Evolutionary conservation across 2,329 filamentous ascomycete genomes (phyloP), one percentile per base, ranked within the genome.

Genomic region (Lasiodiplodia sp.): DNA sequence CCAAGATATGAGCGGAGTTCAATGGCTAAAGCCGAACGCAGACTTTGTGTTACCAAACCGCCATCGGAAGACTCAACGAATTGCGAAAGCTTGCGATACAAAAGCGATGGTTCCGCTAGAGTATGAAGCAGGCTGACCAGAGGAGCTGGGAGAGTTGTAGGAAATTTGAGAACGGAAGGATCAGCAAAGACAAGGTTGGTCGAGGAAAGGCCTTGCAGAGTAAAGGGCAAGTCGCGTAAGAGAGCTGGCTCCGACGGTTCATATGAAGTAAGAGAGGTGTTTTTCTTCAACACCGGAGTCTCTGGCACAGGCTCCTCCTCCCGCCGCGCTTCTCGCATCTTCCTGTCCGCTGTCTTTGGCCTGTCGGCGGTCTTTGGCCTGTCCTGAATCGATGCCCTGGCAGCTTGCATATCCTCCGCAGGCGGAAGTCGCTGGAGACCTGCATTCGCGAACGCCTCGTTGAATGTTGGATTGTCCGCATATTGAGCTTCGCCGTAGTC

Each of bases 1-100:
- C 92, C 92, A 31, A 99, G 84, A 76, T 99, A 99, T 4, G 94
- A 93, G 57, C 94, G 89, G 49, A 99, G 84, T 79, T 99, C 95
- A 56, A 88, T 87, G 57, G 90, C 89, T 70, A 99, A 90, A 34
- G 96, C 95, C 34, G 95, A 93, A 28, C 94, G 88, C 68, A 99
- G 84, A 79, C 95, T 98, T 80, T 99, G 96, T 10, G 91, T 92
- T 5, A 99, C 87, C n/a, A 99, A 84, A 0, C 95, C 94, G 38
- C 91, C 90, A 62, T 93, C 91, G 1, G 89, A 89, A 4, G 91
- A 91, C 70, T 96, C 91, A 68, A 95, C 91, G 79, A 97, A 99
- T 3, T 86, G 85, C 16, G 93, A 88, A 0, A 99, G 86, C 1
- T 88, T 88, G 69, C 91, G 89, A 77, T 97, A 99, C 10, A 99